Conservation (phyloP, 2,329 filamentous ascomycete species). For the Colletotrichum agaves region DNA sequence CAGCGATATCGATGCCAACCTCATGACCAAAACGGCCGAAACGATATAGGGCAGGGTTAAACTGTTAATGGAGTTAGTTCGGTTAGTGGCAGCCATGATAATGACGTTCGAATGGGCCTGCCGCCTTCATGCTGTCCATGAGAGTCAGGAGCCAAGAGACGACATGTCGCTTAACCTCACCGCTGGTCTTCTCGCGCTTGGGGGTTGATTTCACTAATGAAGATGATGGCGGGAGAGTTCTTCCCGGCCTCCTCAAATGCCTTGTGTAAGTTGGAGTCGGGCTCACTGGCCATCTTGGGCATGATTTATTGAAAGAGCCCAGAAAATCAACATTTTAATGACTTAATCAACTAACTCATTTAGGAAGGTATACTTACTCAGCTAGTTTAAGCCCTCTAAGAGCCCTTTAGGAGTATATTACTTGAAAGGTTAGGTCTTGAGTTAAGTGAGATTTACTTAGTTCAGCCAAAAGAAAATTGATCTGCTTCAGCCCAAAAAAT, state of each 20-base stretch:
- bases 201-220: slow-evolving; percentile 99
- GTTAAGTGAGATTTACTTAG: too few species aligned
- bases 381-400: too few species aligned
- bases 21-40: slow-evolving; percentile 99
- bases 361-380: too few species aligned
- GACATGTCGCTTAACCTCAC: slow-evolving; percentile 97
- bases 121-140: slow-evolving; percentile 99
- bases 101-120: slow-evolving; percentile 97
- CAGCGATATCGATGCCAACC: slow-evolving; percentile 97
- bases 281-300: slow-evolving; percentile 99
- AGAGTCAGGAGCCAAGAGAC: slow-evolving; percentile 95
- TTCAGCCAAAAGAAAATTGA: too few species aligned
- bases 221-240: slow-evolving; percentile 99
- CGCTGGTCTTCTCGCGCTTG: slow-evolving; percentile 99
- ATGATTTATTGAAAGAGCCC: too few species aligned
- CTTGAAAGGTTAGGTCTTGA: too few species aligned
- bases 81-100: slow-evolving; percentile 99
- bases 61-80: slow-evolving; percentile 98
- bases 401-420: too few species aligned
- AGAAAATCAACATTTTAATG: too few species aligned
- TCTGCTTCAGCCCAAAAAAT: too few species aligned
- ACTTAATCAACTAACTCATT: too few species aligned
- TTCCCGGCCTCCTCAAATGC: slow-evolving; percentile 99
- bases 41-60: slow-evolving; percentile 94
- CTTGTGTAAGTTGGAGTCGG: slow-evolving; percentile 96